Base-by-base conservation (phyloP, 2,329 filamentous ascomycete genomes). In the Helotiales sp. region DNA sequence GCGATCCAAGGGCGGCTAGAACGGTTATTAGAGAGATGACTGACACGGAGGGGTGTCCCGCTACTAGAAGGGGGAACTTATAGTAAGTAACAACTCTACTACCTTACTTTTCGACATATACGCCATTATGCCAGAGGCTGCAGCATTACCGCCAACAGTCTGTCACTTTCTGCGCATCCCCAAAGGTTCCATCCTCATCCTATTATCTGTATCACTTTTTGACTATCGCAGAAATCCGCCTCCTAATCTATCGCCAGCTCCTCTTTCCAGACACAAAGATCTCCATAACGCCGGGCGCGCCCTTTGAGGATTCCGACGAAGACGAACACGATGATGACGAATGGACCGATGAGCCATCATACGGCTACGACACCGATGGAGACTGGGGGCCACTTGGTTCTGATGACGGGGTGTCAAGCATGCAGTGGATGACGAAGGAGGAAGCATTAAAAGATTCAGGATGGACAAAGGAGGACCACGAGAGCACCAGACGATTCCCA, bases 401-500 rank as follows among this genome's bases (percentile, higher is more conserved):
- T n/a, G n/a, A n/a, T 5, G 36, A 40, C 2, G 36, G 24, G 17
- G 24, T 40, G 36, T 19, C 24, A 3, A n/a, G 8, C 17, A 7
- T 38, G 8, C 17, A 7, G 17, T 22, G 36, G 36, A 22, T n/a
- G 33, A 38, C 17, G 44, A 19, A 5, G 51, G 51, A 30, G 42
- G 19, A 12, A 51, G 29, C 19, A 10, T 9, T n/a, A n/a, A n/a
- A n/a, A n/a, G n/a, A n/a, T n/a, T n/a, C n/a, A n/a, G n/a, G n/a
- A 27, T 54, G 25, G 7, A 13, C 19, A 2, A 44, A 31, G 6
- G 33, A 29, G 27, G 52, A 59, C 6, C 42, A 50, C 6, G 53
- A 52, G 13, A 34, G 44, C 24, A 54, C 31, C 19, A 54, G 31
- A 19, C 53, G 51, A 46, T 24, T 53, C 17, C 59, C 60, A 1